Evolutionary conservation across 169 alveolate genomes (phyloP).

Genomic region (Babesia divergens): DNA sequence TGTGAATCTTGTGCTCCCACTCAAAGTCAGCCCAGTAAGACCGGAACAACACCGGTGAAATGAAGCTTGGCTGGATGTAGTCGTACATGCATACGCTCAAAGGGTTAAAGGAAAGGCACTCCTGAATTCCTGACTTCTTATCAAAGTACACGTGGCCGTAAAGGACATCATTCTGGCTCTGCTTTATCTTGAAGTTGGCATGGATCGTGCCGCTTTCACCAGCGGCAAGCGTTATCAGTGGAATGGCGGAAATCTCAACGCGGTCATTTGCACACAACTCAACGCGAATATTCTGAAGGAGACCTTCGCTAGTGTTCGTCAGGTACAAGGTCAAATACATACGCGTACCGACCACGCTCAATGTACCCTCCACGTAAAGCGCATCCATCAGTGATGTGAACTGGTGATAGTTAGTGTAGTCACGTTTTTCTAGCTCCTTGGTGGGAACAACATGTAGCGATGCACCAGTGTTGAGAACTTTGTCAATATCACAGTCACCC

Average conservation of each 20-base stretch:
- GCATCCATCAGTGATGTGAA: constrained; percentile 81
- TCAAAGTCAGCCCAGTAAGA: constrained; percentile 93
- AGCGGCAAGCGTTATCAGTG: constrained; percentile 80
- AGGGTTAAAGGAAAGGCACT: constrained; percentile 82
- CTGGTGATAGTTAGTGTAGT: constrained; percentile 25
- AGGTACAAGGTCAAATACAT: constrained; percentile 82
- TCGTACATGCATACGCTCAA: constrained; percentile 85
- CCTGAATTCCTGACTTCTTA: constrained; percentile 68
- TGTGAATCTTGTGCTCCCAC: constrained; percentile 91
- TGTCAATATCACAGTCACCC: constrained; percentile 19
- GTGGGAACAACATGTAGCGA: not conserved
- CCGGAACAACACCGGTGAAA: constrained; percentile 85
- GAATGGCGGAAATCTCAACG: constrained; percentile 80
- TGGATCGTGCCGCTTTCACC: constrained; percentile 71
- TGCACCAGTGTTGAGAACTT: not conserved
- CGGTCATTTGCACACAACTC: constrained; percentile 86
- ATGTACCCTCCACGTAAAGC: constrained; percentile 88
- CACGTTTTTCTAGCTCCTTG: constrained; percentile 7
- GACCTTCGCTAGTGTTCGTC: constrained; percentile 82
- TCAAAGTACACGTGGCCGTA: constrained; percentile 92
- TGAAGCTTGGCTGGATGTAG: constrained; percentile 81
- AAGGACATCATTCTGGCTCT: constrained; percentile 87
- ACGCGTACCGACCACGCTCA: constrained; percentile 86
- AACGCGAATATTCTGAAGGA: constrained; percentile 88
- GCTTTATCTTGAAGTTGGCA: constrained; percentile 76